A percentile compares a stretch with the other conserved stretches of the same genome.
Conservation (phyloP, 768 basidiomycete species). For the Lentinula sp. region DNA sequence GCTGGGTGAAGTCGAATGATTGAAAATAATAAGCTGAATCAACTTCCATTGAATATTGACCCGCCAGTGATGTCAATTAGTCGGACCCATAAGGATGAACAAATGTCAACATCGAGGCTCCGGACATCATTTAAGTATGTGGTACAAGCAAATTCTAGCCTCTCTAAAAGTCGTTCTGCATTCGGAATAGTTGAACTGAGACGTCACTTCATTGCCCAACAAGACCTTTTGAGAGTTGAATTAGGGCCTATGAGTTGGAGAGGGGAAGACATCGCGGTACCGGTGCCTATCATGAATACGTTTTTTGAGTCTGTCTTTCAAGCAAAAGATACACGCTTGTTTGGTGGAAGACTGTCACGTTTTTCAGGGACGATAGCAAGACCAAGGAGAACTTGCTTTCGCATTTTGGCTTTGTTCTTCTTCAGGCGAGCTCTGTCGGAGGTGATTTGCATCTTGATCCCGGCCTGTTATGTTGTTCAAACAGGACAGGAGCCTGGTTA, state of each 20-base stretch:
- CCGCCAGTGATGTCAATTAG: background rate
- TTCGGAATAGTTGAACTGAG: too few relatives aligned
- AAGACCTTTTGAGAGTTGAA: background rate
- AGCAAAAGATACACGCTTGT: constrained; percentile 4
- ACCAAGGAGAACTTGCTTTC: background rate
- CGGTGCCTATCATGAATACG: background rate
- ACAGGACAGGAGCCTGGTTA: background rate
- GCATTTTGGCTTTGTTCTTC: background rate
- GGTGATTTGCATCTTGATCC: background rate
- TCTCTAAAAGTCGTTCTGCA: too few relatives aligned
- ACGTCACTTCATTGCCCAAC: background rate
- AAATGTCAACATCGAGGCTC: background rate
- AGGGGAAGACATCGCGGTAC: background rate
- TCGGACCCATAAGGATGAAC: background rate
- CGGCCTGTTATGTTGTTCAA: background rate
- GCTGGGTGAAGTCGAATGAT: background rate
- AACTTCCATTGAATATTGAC: background rate
- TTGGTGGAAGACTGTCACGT: background rate
- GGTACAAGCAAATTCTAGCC: too few relatives aligned
- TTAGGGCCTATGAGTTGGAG: background rate
- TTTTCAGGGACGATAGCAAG: background rate
- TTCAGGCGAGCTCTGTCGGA: background rate
- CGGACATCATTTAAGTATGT: background rate
- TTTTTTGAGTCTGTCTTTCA: background rate
- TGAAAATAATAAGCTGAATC: background rate